Evolutionary conservation across 2,329 filamentous ascomycete genomes (phyloP).

Genomic region (Diaporthe helianthi): DNA sequence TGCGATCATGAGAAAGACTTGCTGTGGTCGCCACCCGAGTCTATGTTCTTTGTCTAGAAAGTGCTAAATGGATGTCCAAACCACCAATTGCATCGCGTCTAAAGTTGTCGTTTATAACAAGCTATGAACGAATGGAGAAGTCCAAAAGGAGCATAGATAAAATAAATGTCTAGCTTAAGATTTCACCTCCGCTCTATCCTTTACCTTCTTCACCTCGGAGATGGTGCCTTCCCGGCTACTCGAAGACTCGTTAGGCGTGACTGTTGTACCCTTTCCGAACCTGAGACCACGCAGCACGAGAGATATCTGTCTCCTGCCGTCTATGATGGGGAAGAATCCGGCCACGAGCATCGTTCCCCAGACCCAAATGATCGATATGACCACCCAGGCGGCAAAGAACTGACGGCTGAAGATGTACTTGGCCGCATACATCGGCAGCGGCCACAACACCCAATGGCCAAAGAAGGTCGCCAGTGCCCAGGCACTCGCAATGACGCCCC

Average conservation of each 20-base stretch:
- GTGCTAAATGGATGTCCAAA: too few relatives aligned
- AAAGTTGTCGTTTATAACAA: not conserved
- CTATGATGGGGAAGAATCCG: slow-evolving; percentile 57
- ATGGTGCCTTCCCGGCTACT: slow-evolving; percentile 7
- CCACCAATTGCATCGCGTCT: not conserved
- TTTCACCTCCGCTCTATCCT: not conserved
- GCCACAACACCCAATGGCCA: slow-evolving; percentile 62
- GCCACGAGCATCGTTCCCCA: slow-evolving; percentile 58
- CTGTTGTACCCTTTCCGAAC: not conserved
- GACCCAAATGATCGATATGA: slow-evolving; percentile 59
- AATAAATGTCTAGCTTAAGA: not conserved
- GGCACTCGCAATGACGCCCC: slow-evolving; percentile 52
- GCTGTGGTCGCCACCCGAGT: not conserved
- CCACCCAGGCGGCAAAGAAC: slow-evolving; percentile 59
- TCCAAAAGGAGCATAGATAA: too few relatives aligned
- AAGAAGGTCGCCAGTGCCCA: slow-evolving; percentile 59
- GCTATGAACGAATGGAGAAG: not conserved
- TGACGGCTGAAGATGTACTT: slow-evolving; percentile 53
- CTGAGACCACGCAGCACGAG: slow-evolving; percentile 4
- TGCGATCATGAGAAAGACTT: not conserved
- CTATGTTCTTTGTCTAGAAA: not conserved
- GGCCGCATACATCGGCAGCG: slow-evolving; percentile 61
- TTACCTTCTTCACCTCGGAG: not conserved
- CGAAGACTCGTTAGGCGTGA: not conserved
- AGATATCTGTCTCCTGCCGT: slow-evolving; percentile 49